A percentile compares a stretch with the other conserved stretches of the same genome.
Conservation (phyloP, 306 rosid species). For the Cucumis hystrix region DNA sequence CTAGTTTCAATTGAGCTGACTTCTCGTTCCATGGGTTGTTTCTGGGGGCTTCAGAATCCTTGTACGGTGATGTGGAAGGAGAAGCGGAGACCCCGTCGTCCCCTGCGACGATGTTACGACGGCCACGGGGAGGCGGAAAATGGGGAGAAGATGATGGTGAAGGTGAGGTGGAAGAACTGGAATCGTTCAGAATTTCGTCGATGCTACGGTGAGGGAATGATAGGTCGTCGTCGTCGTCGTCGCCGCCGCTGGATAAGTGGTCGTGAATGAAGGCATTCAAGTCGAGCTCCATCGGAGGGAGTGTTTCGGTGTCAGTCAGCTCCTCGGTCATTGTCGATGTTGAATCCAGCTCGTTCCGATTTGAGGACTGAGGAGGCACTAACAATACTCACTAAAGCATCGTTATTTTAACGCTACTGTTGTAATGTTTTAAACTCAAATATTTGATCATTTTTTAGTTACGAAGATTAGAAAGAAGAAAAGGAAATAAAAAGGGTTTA, state of each 20-base stretch:
- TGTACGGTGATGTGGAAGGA: background rate
- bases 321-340: constrained; percentile 16
- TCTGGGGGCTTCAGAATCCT: constrained; percentile 1
- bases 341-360: background rate
- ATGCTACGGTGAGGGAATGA: constrained; percentile 50
- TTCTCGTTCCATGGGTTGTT: constrained; percentile 8
- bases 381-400: too few species aligned
- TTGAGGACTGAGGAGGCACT: background rate
- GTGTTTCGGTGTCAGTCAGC: constrained; percentile 2
- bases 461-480: too few species aligned
- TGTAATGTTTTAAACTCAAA: too few species aligned
- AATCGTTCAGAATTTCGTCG: constrained; percentile 83
- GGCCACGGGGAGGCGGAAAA: constrained; percentile 13
- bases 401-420: too few species aligned
- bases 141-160: constrained; percentile 36
- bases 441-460: too few species aligned
- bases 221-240: constrained; percentile 13
- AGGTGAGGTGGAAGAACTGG: constrained; percentile 48
- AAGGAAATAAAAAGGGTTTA: too few species aligned
- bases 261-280: constrained; percentile 53
- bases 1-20: constrained; percentile 16
- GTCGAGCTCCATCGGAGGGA: constrained; percentile 59
- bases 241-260: constrained; percentile 28
- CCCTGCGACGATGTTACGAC: background rate
- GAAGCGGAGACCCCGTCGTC: constrained; percentile 8